Evolutionary conservation across 2,329 filamentous ascomycete genomes (phyloP), one percentile per base, ranked within the genome.

Genomic region (Myotisia sp.): DNA sequence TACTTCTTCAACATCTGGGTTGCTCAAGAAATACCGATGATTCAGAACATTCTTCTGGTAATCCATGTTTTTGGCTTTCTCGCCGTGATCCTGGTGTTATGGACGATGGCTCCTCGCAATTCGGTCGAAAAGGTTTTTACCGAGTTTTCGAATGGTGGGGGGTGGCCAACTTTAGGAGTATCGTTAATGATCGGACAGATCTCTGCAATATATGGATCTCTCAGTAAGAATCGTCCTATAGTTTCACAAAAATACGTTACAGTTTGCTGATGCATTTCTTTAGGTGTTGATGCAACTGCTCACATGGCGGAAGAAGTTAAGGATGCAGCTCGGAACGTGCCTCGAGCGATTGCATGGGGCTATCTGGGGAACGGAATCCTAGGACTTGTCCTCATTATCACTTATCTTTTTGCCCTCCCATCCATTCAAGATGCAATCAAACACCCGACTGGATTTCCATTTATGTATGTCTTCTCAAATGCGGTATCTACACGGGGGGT

Each of bases 31-130:
- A 28, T 55, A 36, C 43, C 59, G 34, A 10, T 49, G n/a, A 44
- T 52, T 17, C 50, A 57, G 31, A 46, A 39, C 3, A 33, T 49
- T 5, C 42, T 56, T 7, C 41, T 57, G 10, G 41, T 53, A 24
- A 34, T 55, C 59, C 21, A 65, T 38, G 44, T 63, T 18, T 47
- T 55, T 22, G 60, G 59, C 2, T 47, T 64, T 8, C 57, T 64
- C 29, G 55, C 51, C 7, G 58, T 64, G 23, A 47, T 64, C 22
- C 60, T 63, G 20, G 53, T 59, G 3, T 42, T 64, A 9, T 61
- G 55, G 55, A 55, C 57, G 8, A 22, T 27, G 14, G 32, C 37
- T 5, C 32, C 32, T 6, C 37, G 33, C 3, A 18, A 20, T 7
- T 12, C 37, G 3, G 20, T 33, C 5, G 32, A 32, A 23, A 17